A percentile compares a stretch with the other conserved stretches of the same genome.
Conservation (phyloP, 768 basidiomycete species). For the Paxillus involutus region DNA sequence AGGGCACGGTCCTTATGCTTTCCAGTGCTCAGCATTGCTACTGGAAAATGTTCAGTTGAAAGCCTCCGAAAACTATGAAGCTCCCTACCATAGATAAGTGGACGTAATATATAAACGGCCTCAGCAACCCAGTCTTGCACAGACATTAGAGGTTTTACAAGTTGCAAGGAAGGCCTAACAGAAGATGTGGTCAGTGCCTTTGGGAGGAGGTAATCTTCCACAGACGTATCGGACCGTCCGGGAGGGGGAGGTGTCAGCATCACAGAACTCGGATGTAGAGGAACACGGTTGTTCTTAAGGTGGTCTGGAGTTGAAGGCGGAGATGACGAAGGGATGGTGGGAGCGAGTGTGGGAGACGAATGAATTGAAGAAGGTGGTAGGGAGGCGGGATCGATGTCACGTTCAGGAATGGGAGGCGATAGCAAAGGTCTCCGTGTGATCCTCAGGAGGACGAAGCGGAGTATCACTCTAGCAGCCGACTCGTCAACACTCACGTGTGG, state of each 20-base stretch:
- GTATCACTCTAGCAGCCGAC: constrained; percentile 53
- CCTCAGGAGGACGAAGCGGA: constrained; percentile 72
- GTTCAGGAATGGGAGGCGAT: constrained; percentile 78
- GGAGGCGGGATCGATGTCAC: constrained; percentile 79
- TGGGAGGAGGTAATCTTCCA: constrained; percentile 81
- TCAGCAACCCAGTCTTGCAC: constrained; percentile 78
- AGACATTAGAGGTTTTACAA: constrained; percentile 59
- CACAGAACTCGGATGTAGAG: constrained; percentile 63
- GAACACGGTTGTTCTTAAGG: constrained; percentile 72
- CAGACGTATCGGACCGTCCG: constrained; percentile 50
- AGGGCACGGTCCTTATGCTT: constrained; percentile 54
- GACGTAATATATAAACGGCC: constrained; percentile 66
- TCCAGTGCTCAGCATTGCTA: constrained; percentile 21
- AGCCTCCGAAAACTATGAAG: constrained; percentile 9
- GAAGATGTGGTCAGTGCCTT: constrained; percentile 74
- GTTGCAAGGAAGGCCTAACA: constrained; percentile 68
- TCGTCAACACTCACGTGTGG: constrained; percentile 4
- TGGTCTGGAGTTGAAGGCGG: constrained; percentile 73
- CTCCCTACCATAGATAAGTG: constrained; percentile 70
- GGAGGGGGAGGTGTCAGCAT: constrained; percentile 51
- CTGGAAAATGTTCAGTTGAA: constrained; percentile 11
- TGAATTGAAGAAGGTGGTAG: constrained; percentile 53
- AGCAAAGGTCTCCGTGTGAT: constrained; percentile 78
- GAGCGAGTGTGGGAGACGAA: constrained; percentile 60
- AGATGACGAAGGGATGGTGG: constrained; percentile 57